These are phyloP conservation scores for Beta macrorhiza DNA, from an alignment of 179 eudicot genomes.

Conservation along the genomic window DNA sequence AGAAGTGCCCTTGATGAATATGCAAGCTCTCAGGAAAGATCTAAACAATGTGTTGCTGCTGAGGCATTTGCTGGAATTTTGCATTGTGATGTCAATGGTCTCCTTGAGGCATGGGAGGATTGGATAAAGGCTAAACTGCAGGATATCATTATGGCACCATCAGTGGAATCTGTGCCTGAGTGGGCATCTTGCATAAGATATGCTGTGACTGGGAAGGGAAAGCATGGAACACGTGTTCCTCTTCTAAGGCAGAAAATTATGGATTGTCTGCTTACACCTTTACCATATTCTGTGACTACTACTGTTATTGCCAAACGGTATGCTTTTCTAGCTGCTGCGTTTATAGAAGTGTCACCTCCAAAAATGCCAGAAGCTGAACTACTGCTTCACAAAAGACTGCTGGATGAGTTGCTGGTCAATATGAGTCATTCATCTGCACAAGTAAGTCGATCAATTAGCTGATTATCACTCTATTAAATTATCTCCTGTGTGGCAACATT, in stretches of 20 bases:
- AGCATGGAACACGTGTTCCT: conserved; percentile 73
- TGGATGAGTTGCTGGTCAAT: conserved; percentile 71
- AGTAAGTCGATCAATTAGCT: conserved; percentile 39
- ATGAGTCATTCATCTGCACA: conserved; percentile 97
- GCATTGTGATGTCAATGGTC: conserved; percentile 88
- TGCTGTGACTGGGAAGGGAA: conserved; percentile 98
- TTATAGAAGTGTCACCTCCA: conserved; percentile 82
- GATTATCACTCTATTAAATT: neutral
- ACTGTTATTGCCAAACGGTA: conserved; percentile 90
- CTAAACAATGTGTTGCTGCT: conserved; percentile 99
- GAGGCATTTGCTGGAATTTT: conserved; percentile 92
- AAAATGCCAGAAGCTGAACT: conserved; percentile 71
- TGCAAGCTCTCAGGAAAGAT: conserved; percentile 83
- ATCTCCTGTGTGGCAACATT: neutral
- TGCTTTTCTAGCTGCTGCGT: conserved; percentile 79
- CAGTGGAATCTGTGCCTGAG: conserved; percentile 96
- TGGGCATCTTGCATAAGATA: conserved; percentile 96
- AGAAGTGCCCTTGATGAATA: conserved; percentile 72
- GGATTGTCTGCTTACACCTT: conserved; percentile 70
- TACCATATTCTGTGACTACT: conserved; percentile 71
- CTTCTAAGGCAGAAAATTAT: conserved; percentile 71
- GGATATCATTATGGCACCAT: conserved; percentile 81
- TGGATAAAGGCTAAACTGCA: conserved; percentile 80
- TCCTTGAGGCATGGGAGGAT: conserved; percentile 86
- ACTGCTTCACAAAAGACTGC: conserved; percentile 64